Evolutionary conservation across 257 asterid genomes (phyloP), one percentile per base, ranked within the genome.

Genomic region (Gentiana macrophylla): DNA sequence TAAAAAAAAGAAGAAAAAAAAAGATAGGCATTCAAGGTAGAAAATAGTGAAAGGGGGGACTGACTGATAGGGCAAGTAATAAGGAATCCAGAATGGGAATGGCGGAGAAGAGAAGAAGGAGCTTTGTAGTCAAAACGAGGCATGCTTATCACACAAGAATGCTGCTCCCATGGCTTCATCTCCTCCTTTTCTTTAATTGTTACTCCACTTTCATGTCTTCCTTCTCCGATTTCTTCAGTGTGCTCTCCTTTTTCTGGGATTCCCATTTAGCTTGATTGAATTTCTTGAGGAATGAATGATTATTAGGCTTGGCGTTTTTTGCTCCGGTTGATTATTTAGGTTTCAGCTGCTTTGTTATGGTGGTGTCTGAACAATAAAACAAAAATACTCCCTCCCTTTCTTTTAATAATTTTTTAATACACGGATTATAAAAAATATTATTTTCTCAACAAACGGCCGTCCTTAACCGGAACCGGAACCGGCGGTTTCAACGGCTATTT

Each of bases 81-180:
- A 43, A 77, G 82, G 54, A 77, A 77, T 37, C 77, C 82, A 57
- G 72, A 63, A 51, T 77, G 82, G 4, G 82, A 77, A 8, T 71
- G 64, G 4, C 49, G 54, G 37, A 73, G 72, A 32, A 77, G 60
- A 32, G 74, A 62, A 70, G 77, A 67, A 6, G 79, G 66, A 45
- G 82, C 79, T 8, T 61, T 70, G 72, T 77, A 77, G 68, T 77
- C 75, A 53, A 54, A 77, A 8, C 79, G 77, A 57, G 79, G 79
- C 53, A 77, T 64, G 75, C 75, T 70, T 32, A 77, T 77, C 38
- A 77, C 79, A n/a, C 74, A 68, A 5, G 79, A 70, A 51, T 77
- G 82, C 59, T 77, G 82, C 56, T 77, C 82, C 82, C 82, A 77
- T 57, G 82, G 82, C 61, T 77, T 73, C 82, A 77, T 73, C 44